Base-by-base conservation (phyloP, 129 eudicot species). In the Saussurea involucrata region DNA sequence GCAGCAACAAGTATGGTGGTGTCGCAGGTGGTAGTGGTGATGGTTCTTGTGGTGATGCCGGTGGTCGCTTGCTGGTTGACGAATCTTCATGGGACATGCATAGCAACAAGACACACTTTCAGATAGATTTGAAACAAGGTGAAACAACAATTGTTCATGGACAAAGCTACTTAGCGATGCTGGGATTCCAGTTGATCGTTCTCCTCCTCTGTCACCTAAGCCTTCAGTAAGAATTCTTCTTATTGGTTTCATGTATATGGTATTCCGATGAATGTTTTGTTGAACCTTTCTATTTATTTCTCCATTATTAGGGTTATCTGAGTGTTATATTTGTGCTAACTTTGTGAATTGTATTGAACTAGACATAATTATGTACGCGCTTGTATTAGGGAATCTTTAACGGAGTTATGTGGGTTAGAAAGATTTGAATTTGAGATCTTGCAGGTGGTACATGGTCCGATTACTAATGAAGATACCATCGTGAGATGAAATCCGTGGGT, bases 111-210 rank as follows among this genome's bases (percentile, higher is more conserved):
- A 3, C 5, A 17, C 66, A 64, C 13, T 78, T 78, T 78, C 70
- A 78, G 69, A 60, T 78, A 57, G 82, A 78, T 20, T 34, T 78
- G 44, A 60, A 58, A 69, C 29, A 36, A n/a, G 76, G 70, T 37
- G 70, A 78, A 61, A 78, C 82, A 10, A 78, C 82, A 6, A 69
- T 78, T 58, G 82, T 78, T 78, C 82, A 33, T 78, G 82, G 82
- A 57, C 37, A 69, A 61, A 78, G 49, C 69, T 78, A 17, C 76
- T 69, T 2, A n/a, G 25, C 34, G 76, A 78, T 24, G 63, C 76
- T 21, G 82, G 82, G 33, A 69, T 69, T 69, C 40, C 82, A 24
- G 64, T 78, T 1, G 21, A 69, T 24, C 68, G 69, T 6, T 57
- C 81, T 55, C 40, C 75, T 21, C 60, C 42, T 25, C 32, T 76